These are phyloP conservation scores for Suhomyces kunorum DNA, from an alignment of 1,139 yeast species.

Conservation along the genomic window DNA sequence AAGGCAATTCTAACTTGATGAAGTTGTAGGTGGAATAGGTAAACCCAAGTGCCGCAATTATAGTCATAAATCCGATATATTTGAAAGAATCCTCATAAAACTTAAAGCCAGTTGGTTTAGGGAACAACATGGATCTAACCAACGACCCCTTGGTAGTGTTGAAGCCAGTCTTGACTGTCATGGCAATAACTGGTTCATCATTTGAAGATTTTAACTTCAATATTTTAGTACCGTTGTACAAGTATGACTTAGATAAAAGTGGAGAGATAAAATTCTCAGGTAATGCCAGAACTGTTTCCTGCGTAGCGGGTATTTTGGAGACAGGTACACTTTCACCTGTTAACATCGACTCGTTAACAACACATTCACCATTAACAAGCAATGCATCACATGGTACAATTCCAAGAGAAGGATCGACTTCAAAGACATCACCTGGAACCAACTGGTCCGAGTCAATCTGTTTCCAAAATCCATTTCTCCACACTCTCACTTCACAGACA, in stretches of 20 bases:
- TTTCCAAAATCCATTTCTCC: slow-evolving; percentile 94
- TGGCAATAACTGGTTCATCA: slow-evolving; percentile 79
- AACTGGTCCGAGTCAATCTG: slow-evolving; percentile 76
- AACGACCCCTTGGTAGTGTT: slow-evolving; percentile 95
- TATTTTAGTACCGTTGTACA: slow-evolving; percentile 86
- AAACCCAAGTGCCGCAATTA: slow-evolving; percentile 84
- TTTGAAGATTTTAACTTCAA: slow-evolving; percentile 71
- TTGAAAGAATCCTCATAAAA: slow-evolving; percentile 93
- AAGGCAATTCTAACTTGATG: slow-evolving; percentile 70
- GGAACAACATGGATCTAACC: slow-evolving; percentile 92
- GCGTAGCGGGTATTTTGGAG: slow-evolving; percentile 68
- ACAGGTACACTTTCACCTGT: slow-evolving; percentile 99
- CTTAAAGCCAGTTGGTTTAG: slow-evolving; percentile 91
- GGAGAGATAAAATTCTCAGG: slow-evolving; percentile 64
- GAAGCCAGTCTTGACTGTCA: slow-evolving; percentile 89
- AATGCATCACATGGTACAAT: slow-evolving; percentile 88
- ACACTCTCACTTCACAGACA: slow-evolving; percentile 79
- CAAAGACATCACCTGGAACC: slow-evolving; percentile 95
- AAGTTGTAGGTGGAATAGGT: slow-evolving; percentile 81
- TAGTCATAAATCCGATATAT: slow-evolving; percentile 91
- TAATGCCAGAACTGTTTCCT: slow-evolving; percentile 58
- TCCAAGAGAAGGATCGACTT: slow-evolving; percentile 78
- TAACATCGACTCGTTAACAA: slow-evolving; percentile 91
- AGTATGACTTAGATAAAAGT: slow-evolving; percentile 66
- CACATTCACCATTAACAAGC: slow-evolving; percentile 85